These are phyloP conservation scores for Pouteria campechiana DNA, from an alignment of 179 eudicot genomes.

Conservation along the genomic window DNA sequence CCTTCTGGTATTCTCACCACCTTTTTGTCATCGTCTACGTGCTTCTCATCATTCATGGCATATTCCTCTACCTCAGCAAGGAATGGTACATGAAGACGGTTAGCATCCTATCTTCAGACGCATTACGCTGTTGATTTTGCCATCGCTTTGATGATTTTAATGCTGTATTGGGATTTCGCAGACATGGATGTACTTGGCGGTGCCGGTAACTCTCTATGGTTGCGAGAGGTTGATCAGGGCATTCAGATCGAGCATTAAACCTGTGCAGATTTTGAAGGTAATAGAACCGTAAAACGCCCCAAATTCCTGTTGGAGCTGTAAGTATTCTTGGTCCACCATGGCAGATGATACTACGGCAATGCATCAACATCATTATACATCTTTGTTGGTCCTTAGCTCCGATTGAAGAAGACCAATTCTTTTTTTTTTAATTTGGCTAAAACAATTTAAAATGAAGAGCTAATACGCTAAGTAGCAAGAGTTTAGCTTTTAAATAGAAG, in stretches of 20 bases:
- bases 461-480: too few relatives aligned
- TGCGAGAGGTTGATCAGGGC: slow-evolving; percentile 39
- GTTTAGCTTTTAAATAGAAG: too few relatives aligned
- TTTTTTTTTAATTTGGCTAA: too few relatives aligned
- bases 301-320: too few relatives aligned
- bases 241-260: slow-evolving; percentile 37
- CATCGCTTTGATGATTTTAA: neutral
- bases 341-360: too few relatives aligned
- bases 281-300: too few relatives aligned
- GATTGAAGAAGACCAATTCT: too few relatives aligned
- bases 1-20: slow-evolving; percentile 57
- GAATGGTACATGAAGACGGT: slow-evolving; percentile 44
- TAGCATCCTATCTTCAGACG: slow-evolving; percentile 3
- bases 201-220: slow-evolving; percentile 30
- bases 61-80: slow-evolving; percentile 31
- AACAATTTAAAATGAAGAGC: too few relatives aligned
- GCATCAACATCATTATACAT: too few relatives aligned
- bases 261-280: slow-evolving; percentile 40
- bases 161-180: too few relatives aligned
- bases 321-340: too few relatives aligned
- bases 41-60: slow-evolving; percentile 34
- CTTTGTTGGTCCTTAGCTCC: too few relatives aligned
- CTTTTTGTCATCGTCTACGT: slow-evolving; percentile 37
- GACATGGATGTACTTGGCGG: slow-evolving; percentile 54
- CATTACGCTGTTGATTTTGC: neutral